A percentile compares a stretch with the other conserved stretches of the same genome.
These are phyloP conservation scores for Leptographium radiaticola DNA, from an alignment of 2,329 filamentous ascomycete genomes.

Conservation along the genomic window DNA sequence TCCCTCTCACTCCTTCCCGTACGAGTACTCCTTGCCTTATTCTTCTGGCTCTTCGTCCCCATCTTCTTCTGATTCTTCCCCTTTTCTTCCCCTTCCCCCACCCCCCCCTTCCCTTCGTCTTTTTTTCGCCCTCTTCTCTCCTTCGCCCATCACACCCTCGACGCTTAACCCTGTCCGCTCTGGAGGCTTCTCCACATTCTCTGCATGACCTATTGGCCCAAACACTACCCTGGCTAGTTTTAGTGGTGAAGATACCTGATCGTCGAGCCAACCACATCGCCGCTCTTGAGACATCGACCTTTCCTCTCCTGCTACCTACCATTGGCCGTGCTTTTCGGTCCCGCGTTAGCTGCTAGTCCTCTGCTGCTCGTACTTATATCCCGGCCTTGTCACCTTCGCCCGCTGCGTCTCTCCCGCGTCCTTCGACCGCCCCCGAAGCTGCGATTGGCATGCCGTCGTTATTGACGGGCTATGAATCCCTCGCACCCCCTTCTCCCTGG, in stretches of 20 bases:
- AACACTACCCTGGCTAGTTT: background rate
- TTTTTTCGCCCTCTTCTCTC: background rate
- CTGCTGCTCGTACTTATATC: background rate
- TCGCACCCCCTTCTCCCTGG: slow-evolving; percentile 27
- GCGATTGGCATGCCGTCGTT: slow-evolving; percentile 25
- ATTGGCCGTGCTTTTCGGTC: background rate
- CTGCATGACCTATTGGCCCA: slow-evolving; percentile 6
- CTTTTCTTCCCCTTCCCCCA: too few relatives aligned
- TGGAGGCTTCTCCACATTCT: slow-evolving; percentile 8
- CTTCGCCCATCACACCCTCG: background rate
- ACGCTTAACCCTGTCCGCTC: background rate
- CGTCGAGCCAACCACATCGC: slow-evolving; percentile 13
- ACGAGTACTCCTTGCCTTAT: background rate
- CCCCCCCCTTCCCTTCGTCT: background rate
- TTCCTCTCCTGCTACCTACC: background rate
- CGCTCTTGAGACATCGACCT: slow-evolving; percentile 1
- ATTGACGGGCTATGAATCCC: slow-evolving; percentile 34
- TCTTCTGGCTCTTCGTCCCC: background rate
- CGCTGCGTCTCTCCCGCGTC: background rate
- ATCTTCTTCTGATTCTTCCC: background rate
- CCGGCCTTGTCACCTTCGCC: slow-evolving; percentile 4
- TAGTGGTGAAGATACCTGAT: slow-evolving; percentile 13
- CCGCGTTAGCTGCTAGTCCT: background rate
- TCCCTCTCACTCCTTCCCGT: background rate
- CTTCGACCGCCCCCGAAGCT: background rate